Conservation (phyloP, 257 asterid species). For the Knoxia roxburghii region DNA sequence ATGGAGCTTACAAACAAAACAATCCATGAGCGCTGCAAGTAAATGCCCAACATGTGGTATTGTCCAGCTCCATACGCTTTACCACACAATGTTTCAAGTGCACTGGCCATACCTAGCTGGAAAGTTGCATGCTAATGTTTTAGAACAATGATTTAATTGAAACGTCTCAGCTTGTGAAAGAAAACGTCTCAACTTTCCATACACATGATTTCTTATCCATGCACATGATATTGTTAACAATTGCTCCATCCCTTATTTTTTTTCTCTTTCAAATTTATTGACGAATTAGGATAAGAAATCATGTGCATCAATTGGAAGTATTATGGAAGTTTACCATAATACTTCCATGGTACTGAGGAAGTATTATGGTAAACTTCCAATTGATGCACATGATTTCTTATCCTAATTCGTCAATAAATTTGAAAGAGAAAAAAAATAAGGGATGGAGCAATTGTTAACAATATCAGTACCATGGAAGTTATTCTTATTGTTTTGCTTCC, state of each 20-base stretch:
- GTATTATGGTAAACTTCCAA: not conserved
- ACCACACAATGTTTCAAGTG: slow-evolving; percentile 60
- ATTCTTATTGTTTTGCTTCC: not conserved
- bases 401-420: not conserved
- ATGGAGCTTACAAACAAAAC: slow-evolving; percentile 44
- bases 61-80: slow-evolving; percentile 55
- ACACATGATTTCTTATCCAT: too few relatives aligned
- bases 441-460: not conserved
- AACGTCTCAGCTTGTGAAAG: not conserved
- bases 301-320: not conserved
- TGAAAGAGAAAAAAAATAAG: not conserved
- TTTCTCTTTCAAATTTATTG: not conserved
- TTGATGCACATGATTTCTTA: not conserved
- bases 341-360: not conserved
- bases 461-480: not conserved
- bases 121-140: not conserved
- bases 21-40: slow-evolving; percentile 55
- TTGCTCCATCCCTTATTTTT: not conserved
- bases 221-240: not conserved
- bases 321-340: not conserved
- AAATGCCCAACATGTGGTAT: slow-evolving; percentile 42
- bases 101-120: slow-evolving; percentile 72
- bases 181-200: not conserved
- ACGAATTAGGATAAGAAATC: not conserved
- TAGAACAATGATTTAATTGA: not conserved